These are phyloP conservation scores for Penicillium crystallinum DNA, from an alignment of 495 filamentous ascomycete species.

Conservation along the genomic window DNA sequence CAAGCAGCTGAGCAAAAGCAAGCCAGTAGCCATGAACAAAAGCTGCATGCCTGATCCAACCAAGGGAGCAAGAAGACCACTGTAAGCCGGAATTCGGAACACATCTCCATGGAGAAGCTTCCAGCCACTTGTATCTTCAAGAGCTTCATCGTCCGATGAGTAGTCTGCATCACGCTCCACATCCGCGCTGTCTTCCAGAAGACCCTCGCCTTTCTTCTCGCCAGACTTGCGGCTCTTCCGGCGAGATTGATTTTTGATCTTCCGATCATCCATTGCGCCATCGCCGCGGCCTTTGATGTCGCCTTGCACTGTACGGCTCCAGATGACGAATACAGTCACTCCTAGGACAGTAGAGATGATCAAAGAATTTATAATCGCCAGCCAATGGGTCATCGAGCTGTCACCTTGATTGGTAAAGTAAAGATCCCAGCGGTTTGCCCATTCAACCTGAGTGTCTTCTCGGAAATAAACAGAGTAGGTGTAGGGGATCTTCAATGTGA, in stretches of 20 bases:
- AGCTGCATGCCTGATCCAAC: slow-evolving; percentile 89
- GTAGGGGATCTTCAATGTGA: slow-evolving; percentile 75
- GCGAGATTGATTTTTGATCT: slow-evolving; percentile 48
- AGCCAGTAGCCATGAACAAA: slow-evolving; percentile 75
- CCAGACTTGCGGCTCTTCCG: slow-evolving; percentile 44
- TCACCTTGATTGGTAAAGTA: slow-evolving; percentile 92
- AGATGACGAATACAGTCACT: slow-evolving; percentile 79
- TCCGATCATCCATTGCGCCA: slow-evolving; percentile 61
- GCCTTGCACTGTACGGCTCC: slow-evolving; percentile 73
- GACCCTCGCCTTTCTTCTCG: slow-evolving; percentile 52
- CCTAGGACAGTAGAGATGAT: slow-evolving; percentile 80
- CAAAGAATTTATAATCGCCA: slow-evolving; percentile 87
- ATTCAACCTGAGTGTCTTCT: slow-evolving; percentile 77
- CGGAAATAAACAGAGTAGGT: slow-evolving; percentile 92
- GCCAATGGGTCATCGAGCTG: slow-evolving; percentile 81
- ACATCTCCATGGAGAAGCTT: slow-evolving; percentile 92
- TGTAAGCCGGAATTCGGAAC: slow-evolving; percentile 74
- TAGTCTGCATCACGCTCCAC: slow-evolving; percentile 57
- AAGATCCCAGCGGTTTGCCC: slow-evolving; percentile 84
- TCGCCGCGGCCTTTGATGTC: slow-evolving; percentile 74
- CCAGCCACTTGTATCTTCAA: slow-evolving; percentile 89
- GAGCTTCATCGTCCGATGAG: slow-evolving; percentile 67
- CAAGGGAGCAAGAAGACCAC: slow-evolving; percentile 75
- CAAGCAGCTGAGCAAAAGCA: slow-evolving; percentile 73
- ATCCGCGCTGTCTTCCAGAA: slow-evolving; percentile 61